Conservation (phyloP, 148 eudicot genomes). For the Rhododendron molle region DNA sequence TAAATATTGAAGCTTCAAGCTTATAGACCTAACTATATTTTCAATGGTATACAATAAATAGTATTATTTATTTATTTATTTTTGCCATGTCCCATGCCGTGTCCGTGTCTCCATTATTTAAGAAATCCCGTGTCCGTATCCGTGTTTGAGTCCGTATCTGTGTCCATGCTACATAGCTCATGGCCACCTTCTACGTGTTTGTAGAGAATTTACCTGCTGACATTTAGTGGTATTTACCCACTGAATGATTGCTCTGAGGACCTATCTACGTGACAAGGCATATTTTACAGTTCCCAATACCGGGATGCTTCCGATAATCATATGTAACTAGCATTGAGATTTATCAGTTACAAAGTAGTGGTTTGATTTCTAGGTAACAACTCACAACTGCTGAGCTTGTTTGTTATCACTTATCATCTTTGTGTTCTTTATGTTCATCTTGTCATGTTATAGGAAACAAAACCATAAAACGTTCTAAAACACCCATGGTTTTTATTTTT, state of each 20-base stretch:
- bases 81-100: too few species aligned
- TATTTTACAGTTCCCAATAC: not conserved
- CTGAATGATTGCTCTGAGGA: not conserved
- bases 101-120: too few species aligned
- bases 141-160: too few species aligned
- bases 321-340: not conserved
- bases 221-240: not conserved
- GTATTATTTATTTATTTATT: too few species aligned
- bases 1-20: too few species aligned
- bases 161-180: too few species aligned
- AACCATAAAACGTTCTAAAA: not conserved
- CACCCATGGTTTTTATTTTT: not conserved
- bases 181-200: not conserved
- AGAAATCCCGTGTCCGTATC: too few species aligned
- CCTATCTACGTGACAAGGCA: not conserved
- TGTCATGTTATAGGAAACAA: not conserved
- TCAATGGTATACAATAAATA: too few species aligned
- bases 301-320: not conserved
- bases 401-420: not conserved
- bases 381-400: not conserved
- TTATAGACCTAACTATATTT: too few species aligned
- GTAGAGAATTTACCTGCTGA: not conserved
- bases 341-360: not conserved
- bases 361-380: not conserved
- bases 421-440: not conserved